Conservation (phyloP, 768 basidiomycete species). For the Cyclocybe aegerita region DNA sequence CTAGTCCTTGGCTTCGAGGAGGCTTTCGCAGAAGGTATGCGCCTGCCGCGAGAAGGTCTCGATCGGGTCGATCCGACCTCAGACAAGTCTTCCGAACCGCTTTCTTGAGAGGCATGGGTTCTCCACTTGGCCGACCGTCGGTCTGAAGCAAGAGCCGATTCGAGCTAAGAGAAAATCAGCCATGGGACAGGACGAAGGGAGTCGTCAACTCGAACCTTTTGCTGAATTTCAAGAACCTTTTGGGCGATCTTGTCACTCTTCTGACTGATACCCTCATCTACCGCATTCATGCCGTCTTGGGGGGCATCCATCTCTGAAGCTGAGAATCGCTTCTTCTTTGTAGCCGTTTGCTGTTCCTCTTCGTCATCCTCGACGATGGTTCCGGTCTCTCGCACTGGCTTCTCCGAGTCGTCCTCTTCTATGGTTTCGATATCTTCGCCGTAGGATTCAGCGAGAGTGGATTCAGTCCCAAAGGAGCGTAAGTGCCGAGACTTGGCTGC, state of each 20-base stretch:
- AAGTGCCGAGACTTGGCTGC: slow-evolving; percentile 51
- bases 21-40: slow-evolving; percentile 26
- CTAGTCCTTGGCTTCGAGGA: slow-evolving; percentile 44
- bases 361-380: slow-evolving; percentile 61
- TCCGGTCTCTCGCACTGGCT: slow-evolving; percentile 43
- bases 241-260: slow-evolving; percentile 87
- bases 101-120: slow-evolving; percentile 39
- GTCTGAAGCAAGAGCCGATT: slow-evolving; percentile 69
- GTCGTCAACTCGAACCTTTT: slow-evolving; percentile 57
- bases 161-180: slow-evolving; percentile 49
- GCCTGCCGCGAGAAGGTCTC: slow-evolving; percentile 38
- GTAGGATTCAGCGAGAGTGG: slow-evolving; percentile 72
- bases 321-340: slow-evolving; percentile 78
- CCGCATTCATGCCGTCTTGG: slow-evolving; percentile 83
- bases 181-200: slow-evolving; percentile 6
- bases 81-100: slow-evolving; percentile 56
- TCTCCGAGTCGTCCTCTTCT: slow-evolving; percentile 27
- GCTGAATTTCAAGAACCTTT: slow-evolving; percentile 87
- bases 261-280: slow-evolving; percentile 81
- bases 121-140: slow-evolving; percentile 43
- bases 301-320: slow-evolving; percentile 60
- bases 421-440: slow-evolving; percentile 31
- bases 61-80: slow-evolving; percentile 41
- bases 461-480: slow-evolving; percentile 77
- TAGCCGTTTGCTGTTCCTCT: slow-evolving; percentile 44